Evolutionary conservation across 2,329 filamentous ascomycete genomes (phyloP).

Genomic region (Penicillium sp.): DNA sequence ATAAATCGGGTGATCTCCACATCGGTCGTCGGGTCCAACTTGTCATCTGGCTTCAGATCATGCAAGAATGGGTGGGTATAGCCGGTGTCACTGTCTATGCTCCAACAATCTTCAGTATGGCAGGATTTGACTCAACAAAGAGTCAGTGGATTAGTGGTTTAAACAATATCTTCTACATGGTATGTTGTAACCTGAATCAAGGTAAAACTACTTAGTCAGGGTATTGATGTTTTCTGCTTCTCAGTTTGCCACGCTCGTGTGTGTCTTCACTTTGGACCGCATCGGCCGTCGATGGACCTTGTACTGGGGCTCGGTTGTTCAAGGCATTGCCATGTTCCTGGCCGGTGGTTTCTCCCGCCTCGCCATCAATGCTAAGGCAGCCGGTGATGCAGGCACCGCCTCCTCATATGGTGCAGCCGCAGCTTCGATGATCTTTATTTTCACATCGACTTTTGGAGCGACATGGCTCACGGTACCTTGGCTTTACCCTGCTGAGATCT

Average conservation of each 20-base stretch:
- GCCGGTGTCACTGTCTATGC: conserved; percentile 65
- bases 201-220: not conserved
- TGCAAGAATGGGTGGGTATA: conserved; percentile 70
- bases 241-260: conserved; percentile 65
- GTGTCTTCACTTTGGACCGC: conserved; percentile 67
- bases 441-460: conserved; percentile 64
- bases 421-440: conserved; percentile 69
- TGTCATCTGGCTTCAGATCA: conserved; percentile 69
- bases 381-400: conserved; percentile 48
- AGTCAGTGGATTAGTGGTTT: conserved; percentile 64
- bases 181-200: conserved; percentile 22
- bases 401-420: conserved; percentile 62
- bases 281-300: conserved; percentile 69
- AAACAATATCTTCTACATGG: conserved; percentile 58
- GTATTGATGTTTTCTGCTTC: not conserved
- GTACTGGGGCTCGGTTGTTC: conserved; percentile 65
- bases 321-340: conserved; percentile 67
- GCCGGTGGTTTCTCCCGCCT: conserved; percentile 63
- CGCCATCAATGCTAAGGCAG: conserved; percentile 50
- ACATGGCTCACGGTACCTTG: conserved; percentile 63
- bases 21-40: conserved; percentile 67
- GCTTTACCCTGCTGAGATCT: conserved; percentile 72
- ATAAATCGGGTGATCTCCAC: conserved; percentile 64
- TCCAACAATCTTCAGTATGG: conserved; percentile 63
- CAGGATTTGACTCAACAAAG: conserved; percentile 62